Evolutionary conservation across 768 basidiomycete species (phyloP).

Genomic region (Russula earlei): DNA sequence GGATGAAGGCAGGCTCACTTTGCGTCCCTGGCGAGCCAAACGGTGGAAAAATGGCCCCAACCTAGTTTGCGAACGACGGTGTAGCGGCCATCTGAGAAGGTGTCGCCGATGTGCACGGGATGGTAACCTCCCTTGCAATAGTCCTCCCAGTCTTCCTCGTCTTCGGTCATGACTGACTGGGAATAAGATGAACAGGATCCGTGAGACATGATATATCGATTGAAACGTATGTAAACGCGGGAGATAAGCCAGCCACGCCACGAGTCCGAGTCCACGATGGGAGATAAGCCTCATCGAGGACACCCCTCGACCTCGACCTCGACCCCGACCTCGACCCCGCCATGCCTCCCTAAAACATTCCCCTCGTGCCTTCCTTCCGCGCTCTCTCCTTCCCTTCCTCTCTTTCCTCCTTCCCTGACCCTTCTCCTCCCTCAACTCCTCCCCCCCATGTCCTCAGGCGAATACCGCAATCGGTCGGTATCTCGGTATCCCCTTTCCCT

Average conservation of each 20-base stretch:
- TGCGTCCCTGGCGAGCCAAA: constrained; percentile 79
- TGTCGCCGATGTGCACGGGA: constrained; percentile 91
- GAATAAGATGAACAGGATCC: constrained; percentile 64
- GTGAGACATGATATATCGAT: constrained; percentile 59
- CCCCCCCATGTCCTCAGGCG: neutral
- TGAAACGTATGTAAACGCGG: no score
- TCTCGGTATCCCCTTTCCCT: neutral
- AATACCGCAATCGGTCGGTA: neutral
- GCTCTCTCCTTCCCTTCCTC: neutral
- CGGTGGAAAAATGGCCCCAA: constrained; percentile 91
- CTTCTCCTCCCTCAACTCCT: neutral
- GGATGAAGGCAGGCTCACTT: constrained; percentile 44
- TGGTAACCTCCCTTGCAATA: constrained; percentile 67
- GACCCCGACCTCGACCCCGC: neutral
- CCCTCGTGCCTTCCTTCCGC: neutral
- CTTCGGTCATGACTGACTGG: constrained; percentile 78
- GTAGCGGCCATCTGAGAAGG: constrained; percentile 82
- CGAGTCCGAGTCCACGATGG: neutral
- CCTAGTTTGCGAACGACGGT: constrained; percentile 90
- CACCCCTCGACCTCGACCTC: neutral
- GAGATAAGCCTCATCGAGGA: neutral
- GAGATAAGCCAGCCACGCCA: neutral
- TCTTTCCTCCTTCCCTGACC: neutral
- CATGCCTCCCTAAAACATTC: neutral
- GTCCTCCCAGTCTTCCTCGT: constrained; percentile 92